Conservation (phyloP, 2,329 filamentous ascomycete species). For the Lachnellula cervina region DNA sequence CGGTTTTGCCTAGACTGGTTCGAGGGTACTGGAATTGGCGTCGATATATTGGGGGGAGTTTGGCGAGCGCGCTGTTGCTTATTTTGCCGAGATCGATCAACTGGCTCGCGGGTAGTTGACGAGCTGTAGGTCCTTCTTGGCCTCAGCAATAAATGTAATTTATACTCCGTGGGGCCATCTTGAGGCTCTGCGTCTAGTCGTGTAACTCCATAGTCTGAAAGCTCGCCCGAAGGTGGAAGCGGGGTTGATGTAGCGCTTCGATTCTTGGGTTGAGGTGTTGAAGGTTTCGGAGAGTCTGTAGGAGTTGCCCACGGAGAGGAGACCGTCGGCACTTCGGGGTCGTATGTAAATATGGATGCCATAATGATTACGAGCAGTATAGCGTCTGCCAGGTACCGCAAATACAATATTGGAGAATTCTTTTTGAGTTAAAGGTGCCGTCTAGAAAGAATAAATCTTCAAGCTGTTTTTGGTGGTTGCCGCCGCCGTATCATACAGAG, state of each 20-base stretch:
- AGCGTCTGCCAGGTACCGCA: no score
- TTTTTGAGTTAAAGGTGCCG: neutral
- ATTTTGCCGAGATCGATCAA: conserved; percentile 32
- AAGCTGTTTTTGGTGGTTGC: conserved; percentile 5
- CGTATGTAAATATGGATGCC: conserved; percentile 96
- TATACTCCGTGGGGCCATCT: conserved; percentile 93
- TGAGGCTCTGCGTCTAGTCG: conserved; percentile 87
- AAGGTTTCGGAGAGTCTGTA: conserved; percentile 31
- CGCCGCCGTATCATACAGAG: conserved; percentile 13
- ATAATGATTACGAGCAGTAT: conserved; percentile 40
- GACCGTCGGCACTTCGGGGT: conserved; percentile 80
- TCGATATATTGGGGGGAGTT: conserved; percentile 1
- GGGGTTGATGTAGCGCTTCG: conserved; percentile 17
- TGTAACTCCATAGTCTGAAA: conserved; percentile 61
- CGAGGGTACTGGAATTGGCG: conserved; percentile 24
- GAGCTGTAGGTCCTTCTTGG: conserved; percentile 68
- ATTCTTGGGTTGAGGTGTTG: conserved; percentile 22
- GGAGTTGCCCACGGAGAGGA: conserved; percentile 82
- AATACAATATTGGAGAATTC: no score
- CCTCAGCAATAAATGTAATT: conserved; percentile 81
- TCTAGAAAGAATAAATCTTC: neutral
- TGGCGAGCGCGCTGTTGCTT: conserved; percentile 19
- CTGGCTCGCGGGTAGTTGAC: conserved; percentile 59
- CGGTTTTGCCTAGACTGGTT: conserved; percentile 74
- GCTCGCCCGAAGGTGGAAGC: conserved; percentile 36